Percentiles rank a stretch among this genome's conserved stretches.
These are phyloP conservation scores for Udeniomyces megalosporus DNA, from an alignment of 768 basidiomycete genomes.

Conservation along the genomic window DNA sequence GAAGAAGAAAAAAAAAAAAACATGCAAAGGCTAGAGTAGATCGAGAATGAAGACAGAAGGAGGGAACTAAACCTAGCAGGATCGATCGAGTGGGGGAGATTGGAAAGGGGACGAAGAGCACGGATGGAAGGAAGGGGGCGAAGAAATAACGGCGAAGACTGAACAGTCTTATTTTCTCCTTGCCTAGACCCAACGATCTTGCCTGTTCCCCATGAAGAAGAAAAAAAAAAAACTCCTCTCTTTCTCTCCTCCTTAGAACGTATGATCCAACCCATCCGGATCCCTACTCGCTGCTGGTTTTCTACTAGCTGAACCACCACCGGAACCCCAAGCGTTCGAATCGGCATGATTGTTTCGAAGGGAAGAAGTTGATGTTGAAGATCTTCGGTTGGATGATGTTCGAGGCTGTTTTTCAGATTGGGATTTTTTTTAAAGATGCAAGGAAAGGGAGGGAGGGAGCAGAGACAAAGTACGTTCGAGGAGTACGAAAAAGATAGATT, in stretches of 20 bases:
- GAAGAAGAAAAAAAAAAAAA: no score
- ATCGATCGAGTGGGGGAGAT: no score
- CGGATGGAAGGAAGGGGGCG: no score
- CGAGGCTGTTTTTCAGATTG: slow-evolving; percentile 1
- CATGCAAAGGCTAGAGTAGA: no score
- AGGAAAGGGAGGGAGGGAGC: background rate
- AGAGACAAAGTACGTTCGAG: background rate
- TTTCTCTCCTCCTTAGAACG: slow-evolving; percentile 15
- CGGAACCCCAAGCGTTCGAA: background rate
- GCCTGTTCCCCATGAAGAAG: no score
- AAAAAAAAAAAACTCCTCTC: background rate
- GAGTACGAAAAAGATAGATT: background rate
- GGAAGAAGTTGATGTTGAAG: background rate
- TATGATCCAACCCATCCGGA: slow-evolving; percentile 20
- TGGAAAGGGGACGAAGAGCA: no score
- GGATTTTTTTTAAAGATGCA: no score
- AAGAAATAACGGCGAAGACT: no score
- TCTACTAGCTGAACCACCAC: background rate
- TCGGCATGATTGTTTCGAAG: background rate
- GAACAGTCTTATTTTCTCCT: no score
- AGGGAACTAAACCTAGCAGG: no score
- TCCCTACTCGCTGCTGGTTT: background rate
- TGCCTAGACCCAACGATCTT: no score
- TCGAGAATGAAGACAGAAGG: no score
- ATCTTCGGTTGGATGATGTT: background rate